Evolutionary conservation across 139 green algal genomes (phyloP), one percentile per base, ranked within the genome.

Genomic region (Nannochloris sp.): DNA sequence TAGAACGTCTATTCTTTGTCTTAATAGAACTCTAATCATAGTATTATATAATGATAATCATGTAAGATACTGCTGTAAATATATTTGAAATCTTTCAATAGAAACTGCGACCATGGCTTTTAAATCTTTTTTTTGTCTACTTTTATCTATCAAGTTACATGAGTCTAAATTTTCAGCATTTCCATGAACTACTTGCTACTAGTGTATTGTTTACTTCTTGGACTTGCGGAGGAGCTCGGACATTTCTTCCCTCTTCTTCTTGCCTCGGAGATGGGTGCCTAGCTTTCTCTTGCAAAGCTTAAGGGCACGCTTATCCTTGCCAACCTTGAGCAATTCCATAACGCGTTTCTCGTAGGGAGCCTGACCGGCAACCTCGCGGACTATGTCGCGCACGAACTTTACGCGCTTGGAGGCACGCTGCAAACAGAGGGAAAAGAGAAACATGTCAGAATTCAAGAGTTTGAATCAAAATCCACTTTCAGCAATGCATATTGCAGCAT

Each of bases 281-380:
- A 98, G 78, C 92, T 97, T 97, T 66, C 79, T 79, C 84, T 97
- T 97, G 56, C 86, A 87, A 6, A 97, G 75, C 86, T 97, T 97
- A 36, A 97, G 85, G 0, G 92, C 92, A 55, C 92, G 87, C 83
- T 96, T 97, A 74, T 97, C 91, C 74, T 89, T 90, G 74, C 91
- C 91, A 13, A 83, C 74, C 86, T 97, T 97, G 33, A 97, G 82
- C 71, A 97, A 74, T 83, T 97, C 92, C 60, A 85, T 83, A 13
- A 96, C 77, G 32, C 92, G 87, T 81, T 87, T 93, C 86, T 97
- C 92, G 62, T 97, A 97, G 42, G 92, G 92, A 19, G 92, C 88
- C 54, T 96, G 80, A 19, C 92, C 92, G 55, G 83, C 87, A 25
- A 97, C 92, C 77, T 97, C 92, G 25, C 86, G 83, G 14, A 97